These are phyloP conservation scores for Solanum hybrid DNA, from an alignment of 305 asterid species.

Conservation along the genomic window DNA sequence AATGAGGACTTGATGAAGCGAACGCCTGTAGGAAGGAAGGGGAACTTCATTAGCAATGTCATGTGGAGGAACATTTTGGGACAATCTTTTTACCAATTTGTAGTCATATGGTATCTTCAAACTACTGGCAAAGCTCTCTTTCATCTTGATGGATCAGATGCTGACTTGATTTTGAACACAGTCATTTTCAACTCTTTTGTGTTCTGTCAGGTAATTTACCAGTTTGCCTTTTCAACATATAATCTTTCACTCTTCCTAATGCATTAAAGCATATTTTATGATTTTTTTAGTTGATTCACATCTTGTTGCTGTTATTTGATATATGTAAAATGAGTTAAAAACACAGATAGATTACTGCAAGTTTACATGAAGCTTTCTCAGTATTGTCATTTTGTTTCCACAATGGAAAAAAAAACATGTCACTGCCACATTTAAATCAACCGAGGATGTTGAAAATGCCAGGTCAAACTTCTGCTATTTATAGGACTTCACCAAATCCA, in stretches of 20 bases:
- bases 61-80: constrained; percentile 96
- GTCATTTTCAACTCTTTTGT: constrained; percentile 92
- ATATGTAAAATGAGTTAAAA: neutral
- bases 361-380: neutral
- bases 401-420: neutral
- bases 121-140: constrained; percentile 59
- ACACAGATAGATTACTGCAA: neutral
- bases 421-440: neutral
- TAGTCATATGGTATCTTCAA: constrained; percentile 88
- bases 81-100: constrained; percentile 74
- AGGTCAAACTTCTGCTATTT: neutral
- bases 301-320: neutral
- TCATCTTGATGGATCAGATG: constrained; percentile 51
- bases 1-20: constrained; percentile 70
- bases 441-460: neutral
- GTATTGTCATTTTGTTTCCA: neutral
- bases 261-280: neutral
- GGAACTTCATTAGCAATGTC: constrained; percentile 77
- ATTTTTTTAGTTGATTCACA: neutral
- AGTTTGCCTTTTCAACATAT: neutral
- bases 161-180: constrained; percentile 72
- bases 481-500: neutral
- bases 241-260: neutral
- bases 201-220: constrained; percentile 70
- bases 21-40: constrained; percentile 75